Percentiles rank a stretch among this genome's conserved stretches.
These are phyloP conservation scores for Byssothecium circinans DNA, from an alignment of 2,329 filamentous ascomycete genomes.

Conservation along the genomic window DNA sequence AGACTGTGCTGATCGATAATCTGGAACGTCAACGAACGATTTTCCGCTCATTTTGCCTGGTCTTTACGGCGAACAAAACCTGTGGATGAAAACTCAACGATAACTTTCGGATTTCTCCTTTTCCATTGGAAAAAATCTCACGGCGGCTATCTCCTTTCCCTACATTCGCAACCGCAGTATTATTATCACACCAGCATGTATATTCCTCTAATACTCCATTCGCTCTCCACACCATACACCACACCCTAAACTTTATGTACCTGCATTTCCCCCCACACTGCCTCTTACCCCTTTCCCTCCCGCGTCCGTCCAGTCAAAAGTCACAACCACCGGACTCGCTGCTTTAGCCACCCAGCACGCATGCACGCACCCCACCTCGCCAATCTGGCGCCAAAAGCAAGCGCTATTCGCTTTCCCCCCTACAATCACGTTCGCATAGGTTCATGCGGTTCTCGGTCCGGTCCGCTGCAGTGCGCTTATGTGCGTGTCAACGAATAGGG, in stretches of 20 bases:
- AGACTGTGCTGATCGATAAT: no score
- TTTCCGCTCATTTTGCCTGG: conserved; percentile 42
- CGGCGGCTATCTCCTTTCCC: background rate
- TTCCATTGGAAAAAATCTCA: conserved; percentile 2
- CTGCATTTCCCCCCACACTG: conserved; percentile 13
- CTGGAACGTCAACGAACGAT: conserved; percentile 4
- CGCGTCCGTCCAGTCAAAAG: background rate
- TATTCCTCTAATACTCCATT: conserved; percentile 1
- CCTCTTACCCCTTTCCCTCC: background rate
- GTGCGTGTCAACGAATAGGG: conserved; percentile 34
- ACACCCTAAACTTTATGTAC: conserved; percentile 3
- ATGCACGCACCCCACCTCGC: conserved; percentile 23
- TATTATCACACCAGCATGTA: background rate
- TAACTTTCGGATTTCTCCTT: conserved; percentile 5
- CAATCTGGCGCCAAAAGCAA: conserved; percentile 29
- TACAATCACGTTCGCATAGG: conserved; percentile 27
- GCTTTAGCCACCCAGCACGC: conserved; percentile 5
- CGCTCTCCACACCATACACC: background rate
- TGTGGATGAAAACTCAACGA: conserved; percentile 5
- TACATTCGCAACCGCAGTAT: conserved; percentile 6
- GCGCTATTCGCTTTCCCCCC: conserved; percentile 14
- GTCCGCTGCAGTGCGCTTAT: conserved; percentile 39
- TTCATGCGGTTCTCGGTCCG: conserved; percentile 26
- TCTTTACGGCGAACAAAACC: no score
- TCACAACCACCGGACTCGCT: background rate